A percentile compares a stretch with the other conserved stretches of the same genome.
Evolutionary conservation across 768 basidiomycete species (phyloP).

Genomic region (Hypsizygus marmoreus): DNA sequence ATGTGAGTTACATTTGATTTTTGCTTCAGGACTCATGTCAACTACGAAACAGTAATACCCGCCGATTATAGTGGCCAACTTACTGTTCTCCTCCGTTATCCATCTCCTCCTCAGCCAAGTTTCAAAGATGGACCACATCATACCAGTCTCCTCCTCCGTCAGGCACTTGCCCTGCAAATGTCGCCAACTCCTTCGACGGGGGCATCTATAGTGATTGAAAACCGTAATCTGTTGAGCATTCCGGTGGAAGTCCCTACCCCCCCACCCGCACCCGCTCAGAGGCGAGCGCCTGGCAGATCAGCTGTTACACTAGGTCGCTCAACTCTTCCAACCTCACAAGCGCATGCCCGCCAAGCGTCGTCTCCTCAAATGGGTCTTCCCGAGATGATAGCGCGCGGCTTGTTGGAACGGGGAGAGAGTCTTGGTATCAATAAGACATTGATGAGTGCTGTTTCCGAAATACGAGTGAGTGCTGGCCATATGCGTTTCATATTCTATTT

Average conservation of each 20-base stretch:
- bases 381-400: conserved; percentile 70
- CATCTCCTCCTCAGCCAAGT: conserved; percentile 44
- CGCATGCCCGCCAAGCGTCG: conserved; percentile 41
- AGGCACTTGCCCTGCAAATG: conserved; percentile 79
- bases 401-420: conserved; percentile 76
- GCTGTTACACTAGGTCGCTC: conserved; percentile 5
- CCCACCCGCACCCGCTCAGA: conserved; percentile 35
- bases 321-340: conserved; percentile 15
- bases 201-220: conserved; percentile 79
- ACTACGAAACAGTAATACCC: conserved; percentile 64
- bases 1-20: conserved; percentile 41
- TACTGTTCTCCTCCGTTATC: conserved; percentile 85
- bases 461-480: conserved; percentile 52
- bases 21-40: conserved; percentile 14
- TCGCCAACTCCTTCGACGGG: conserved; percentile 76
- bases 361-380: conserved; percentile 56
- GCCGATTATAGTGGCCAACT: conserved; percentile 87
- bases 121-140: conserved; percentile 51
- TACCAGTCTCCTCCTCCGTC: conserved; percentile 71
- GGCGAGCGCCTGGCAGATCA: conserved; percentile 34
- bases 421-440: conserved; percentile 84
- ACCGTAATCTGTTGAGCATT: conserved; percentile 75
- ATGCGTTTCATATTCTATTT: neutral
- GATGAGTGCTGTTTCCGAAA: conserved; percentile 77
- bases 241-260: conserved; percentile 64